Evolutionary conservation across 306 rosid genomes (phyloP).

Genomic region (Cicer pinnatifidum): DNA sequence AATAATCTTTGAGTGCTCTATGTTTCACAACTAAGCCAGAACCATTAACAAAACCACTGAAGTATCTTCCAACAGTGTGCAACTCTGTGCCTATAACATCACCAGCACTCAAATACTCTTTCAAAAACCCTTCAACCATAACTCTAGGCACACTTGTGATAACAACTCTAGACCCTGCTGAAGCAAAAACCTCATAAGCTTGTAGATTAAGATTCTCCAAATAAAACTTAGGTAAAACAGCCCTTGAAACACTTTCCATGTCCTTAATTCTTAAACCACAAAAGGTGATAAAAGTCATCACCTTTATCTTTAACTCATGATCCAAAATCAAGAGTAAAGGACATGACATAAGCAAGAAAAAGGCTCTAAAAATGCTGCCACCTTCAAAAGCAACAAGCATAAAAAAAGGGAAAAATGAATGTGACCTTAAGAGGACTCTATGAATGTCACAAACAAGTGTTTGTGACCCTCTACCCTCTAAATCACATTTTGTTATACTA

Average conservation of each 20-base stretch:
- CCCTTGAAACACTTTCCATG: constrained; percentile 63
- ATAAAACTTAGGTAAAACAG: constrained; percentile 85
- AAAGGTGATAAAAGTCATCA: constrained; percentile 73
- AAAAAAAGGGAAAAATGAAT: constrained; percentile 81
- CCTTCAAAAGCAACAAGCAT: constrained; percentile 94
- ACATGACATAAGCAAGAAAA: constrained; percentile 69
- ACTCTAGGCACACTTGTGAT: constrained; percentile 80
- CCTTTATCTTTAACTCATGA: constrained; percentile 55
- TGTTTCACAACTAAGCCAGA: constrained; percentile 73
- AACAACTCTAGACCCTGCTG: constrained; percentile 59
- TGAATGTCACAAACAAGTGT: constrained; percentile 63
- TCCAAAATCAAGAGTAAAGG: constrained; percentile 63
- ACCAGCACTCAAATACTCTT: constrained; percentile 66
- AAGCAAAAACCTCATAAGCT: constrained; percentile 62
- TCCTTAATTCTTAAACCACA: constrained; percentile 61
- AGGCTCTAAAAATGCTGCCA: constrained; percentile 74
- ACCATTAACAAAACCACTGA: constrained; percentile 62
- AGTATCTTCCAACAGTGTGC: constrained; percentile 58
- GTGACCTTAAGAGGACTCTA: constrained; percentile 56
- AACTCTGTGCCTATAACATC: constrained; percentile 78
- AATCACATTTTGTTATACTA: constrained; percentile 54
- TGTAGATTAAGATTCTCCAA: constrained; percentile 70
- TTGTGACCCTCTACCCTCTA: constrained; percentile 56
- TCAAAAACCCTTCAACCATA: constrained; percentile 77
- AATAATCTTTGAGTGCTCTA: constrained; percentile 64